A percentile compares a stretch with the other conserved stretches of the same genome.
Conservation (phyloP, 768 basidiomycete genomes). For the Crepidotus variabilis region DNA sequence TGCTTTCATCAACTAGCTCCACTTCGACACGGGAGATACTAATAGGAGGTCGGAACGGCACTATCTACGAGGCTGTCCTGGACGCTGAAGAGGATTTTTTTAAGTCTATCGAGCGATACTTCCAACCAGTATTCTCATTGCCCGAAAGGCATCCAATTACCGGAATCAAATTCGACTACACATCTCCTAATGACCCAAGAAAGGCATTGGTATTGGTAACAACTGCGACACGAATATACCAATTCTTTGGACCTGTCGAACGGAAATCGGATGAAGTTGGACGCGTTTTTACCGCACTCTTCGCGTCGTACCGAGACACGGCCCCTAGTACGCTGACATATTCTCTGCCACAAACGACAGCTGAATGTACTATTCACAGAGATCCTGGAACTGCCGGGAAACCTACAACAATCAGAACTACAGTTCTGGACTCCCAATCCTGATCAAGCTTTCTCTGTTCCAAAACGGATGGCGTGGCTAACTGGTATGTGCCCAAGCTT, state of each 20-base stretch:
- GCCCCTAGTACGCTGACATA: constrained; percentile 61
- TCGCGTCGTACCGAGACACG: constrained; percentile 68
- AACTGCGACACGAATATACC: constrained; percentile 86
- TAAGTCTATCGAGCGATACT: constrained; percentile 81
- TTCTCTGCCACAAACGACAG: background rate
- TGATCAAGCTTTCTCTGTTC: constrained; percentile 64
- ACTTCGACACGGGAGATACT: constrained; percentile 83
- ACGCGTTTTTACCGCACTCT: constrained; percentile 70
- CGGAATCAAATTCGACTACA: constrained; percentile 79
- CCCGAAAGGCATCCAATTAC: constrained; percentile 82
- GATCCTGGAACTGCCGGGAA: constrained; percentile 87
- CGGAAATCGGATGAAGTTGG: constrained; percentile 71
- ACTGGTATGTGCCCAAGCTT: constrained; percentile 52
- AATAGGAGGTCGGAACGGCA: constrained; percentile 81
- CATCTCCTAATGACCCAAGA: constrained; percentile 59
- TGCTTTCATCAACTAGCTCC: constrained; percentile 60
- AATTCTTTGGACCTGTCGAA: constrained; percentile 72
- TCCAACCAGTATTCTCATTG: constrained; percentile 70
- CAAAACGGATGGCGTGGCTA: constrained; percentile 85
- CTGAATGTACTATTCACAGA: constrained; percentile 41
- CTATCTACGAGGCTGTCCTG: constrained; percentile 83
- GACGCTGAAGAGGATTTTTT: constrained; percentile 92
- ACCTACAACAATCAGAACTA: constrained; percentile 70
- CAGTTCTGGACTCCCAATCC: constrained; percentile 75
- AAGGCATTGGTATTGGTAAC: constrained; percentile 74